Percentiles rank a stretch among this genome's conserved stretches.
Evolutionary conservation across 306 rosid species (phyloP).

Genomic region (Phaseolus lunatus): DNA sequence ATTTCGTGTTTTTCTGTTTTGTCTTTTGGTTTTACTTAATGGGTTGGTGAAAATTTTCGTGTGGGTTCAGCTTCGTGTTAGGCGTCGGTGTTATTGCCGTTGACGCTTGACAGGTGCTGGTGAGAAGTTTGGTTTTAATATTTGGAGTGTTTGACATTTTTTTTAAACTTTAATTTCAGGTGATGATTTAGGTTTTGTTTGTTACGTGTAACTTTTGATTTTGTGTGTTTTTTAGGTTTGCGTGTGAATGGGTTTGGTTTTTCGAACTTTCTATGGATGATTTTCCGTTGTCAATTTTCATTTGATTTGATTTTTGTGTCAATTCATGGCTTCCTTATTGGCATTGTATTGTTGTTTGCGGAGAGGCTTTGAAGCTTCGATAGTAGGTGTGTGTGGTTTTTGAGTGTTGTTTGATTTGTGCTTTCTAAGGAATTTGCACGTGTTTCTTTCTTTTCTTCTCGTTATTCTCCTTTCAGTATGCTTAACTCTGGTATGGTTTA

Average conservation of each 20-base stretch:
- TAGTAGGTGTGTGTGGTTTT: constrained; percentile 9
- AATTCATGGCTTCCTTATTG: background rate
- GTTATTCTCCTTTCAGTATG: background rate
- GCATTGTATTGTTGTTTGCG: constrained; percentile 6
- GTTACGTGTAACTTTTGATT: background rate
- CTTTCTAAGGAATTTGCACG: constrained; percentile 19
- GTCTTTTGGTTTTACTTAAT: constrained; percentile 11
- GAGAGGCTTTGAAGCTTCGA: constrained; percentile 23
- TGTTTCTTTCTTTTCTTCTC: background rate
- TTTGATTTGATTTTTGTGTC: constrained; percentile 17
- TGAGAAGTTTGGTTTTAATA: background rate
- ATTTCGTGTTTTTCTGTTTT: background rate
- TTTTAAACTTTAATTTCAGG: background rate
- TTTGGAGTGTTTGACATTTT: constrained; percentile 1
- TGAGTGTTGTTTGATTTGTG: constrained; percentile 28
- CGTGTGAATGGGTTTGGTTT: constrained; percentile 12
- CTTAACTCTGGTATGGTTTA: background rate
- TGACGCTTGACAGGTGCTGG: background rate
- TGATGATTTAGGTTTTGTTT: background rate
- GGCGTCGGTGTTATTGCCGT: constrained; percentile 18
- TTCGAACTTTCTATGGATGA: constrained; percentile 3
- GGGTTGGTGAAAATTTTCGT: constrained; percentile 20
- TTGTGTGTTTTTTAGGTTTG: background rate
- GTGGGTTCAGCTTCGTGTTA: background rate
- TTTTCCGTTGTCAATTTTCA: constrained; percentile 27